phyloP scores from a whole-genome alignment of 305 asterid species.

The Fraxinus dipetala region DNA sequence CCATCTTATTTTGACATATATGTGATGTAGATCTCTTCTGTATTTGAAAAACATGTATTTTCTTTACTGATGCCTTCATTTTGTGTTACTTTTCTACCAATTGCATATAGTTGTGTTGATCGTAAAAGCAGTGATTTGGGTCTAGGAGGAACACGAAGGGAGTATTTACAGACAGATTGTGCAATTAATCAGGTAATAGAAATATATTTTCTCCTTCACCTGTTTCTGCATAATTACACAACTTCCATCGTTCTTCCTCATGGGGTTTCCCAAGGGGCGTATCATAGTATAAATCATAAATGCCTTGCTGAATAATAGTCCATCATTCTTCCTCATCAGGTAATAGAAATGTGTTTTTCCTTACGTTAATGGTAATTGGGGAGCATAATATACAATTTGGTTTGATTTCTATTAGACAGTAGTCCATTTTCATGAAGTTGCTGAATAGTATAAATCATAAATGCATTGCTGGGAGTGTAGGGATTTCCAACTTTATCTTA shows the following conservation, averaged over 20 bases:
- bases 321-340: too few relatives aligned
- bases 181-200: conserved; percentile 65
- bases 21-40: not conserved
- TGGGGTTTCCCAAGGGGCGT: not conserved
- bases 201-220: not conserved
- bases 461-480: not conserved
- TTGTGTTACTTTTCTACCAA: conserved; percentile 18
- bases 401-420: not conserved
- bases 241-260: not conserved
- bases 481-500: conserved; percentile 10
- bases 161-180: conserved; percentile 88
- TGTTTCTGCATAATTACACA: not conserved
- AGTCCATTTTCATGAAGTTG: not conserved
- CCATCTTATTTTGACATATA: not conserved
- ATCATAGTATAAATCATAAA: too few relatives aligned
- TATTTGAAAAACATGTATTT: not conserved
- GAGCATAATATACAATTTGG: not conserved
- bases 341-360: not conserved
- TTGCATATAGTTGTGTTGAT: conserved; percentile 67
- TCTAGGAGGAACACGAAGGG: conserved; percentile 71
- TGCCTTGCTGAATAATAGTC: too few relatives aligned
- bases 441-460: not conserved
- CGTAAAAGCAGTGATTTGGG: conserved; percentile 91
- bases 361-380: not conserved
- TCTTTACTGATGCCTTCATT: conserved; percentile 9